Percentiles rank a stretch among this genome's conserved stretches.
phyloP scores from a whole-genome alignment of 306 rosid species.

The Castanea crenata region DNA sequence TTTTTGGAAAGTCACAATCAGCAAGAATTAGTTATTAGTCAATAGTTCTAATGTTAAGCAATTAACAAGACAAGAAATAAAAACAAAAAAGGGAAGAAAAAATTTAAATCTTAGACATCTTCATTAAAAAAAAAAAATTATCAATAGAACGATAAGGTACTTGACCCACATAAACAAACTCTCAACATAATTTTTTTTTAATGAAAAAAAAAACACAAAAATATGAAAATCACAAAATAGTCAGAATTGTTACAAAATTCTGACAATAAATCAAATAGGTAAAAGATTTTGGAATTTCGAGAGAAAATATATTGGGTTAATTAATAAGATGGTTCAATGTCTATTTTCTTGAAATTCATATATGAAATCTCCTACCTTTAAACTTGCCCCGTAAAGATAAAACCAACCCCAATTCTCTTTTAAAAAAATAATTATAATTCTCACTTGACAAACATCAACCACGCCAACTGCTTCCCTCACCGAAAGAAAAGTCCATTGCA shows the following conservation, averaged over 20 bases:
- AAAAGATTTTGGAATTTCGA: not conserved
- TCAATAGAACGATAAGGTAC: no score
- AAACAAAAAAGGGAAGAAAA: no score
- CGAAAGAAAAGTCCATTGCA: conserved; percentile 13
- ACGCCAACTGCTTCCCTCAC: conserved; percentile 32
- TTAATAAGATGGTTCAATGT: not conserved
- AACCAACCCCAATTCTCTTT: not conserved
- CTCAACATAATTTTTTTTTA: not conserved
- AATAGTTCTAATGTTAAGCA: no score
- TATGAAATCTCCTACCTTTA: not conserved
- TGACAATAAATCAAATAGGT: no score
- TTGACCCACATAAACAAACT: no score
- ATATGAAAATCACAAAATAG: not conserved
- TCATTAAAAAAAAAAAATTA: no score
- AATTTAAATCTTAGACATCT: no score
- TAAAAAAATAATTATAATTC: not conserved
- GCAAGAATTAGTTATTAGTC: not conserved
- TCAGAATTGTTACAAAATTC: not conserved
- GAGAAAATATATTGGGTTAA: not conserved
- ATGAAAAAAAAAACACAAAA: not conserved
- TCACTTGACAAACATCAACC: conserved; percentile 34
- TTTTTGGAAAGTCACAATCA: not conserved
- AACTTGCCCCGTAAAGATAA: not conserved
- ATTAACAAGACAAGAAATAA: no score
- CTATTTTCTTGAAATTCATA: not conserved